Percentiles rank a stretch among this genome's conserved stretches.
Evolutionary conservation across 768 basidiomycete genomes (phyloP).

Genomic region (Xerocomellus intermedius): DNA sequence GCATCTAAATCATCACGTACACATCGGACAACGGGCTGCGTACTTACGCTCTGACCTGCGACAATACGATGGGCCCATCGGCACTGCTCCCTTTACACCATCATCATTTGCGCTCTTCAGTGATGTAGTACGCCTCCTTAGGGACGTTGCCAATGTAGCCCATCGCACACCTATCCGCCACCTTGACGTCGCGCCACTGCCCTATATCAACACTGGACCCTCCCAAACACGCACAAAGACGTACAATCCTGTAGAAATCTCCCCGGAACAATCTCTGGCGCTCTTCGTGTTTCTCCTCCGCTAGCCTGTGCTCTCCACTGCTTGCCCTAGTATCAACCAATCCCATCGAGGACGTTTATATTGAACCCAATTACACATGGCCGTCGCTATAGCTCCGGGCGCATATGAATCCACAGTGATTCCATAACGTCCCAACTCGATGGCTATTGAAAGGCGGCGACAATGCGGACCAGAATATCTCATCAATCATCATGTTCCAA

Average conservation of each 20-base stretch:
- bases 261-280: neutral
- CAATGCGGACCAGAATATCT: slow-evolving; percentile 9
- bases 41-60: neutral
- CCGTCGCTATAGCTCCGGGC: slow-evolving; percentile 28
- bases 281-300: neutral
- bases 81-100: neutral
- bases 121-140: slow-evolving; percentile 28
- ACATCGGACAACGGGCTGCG: neutral
- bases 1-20: neutral
- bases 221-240: neutral
- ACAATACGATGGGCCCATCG: neutral
- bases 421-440: slow-evolving; percentile 26
- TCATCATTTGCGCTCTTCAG: slow-evolving; percentile 18
- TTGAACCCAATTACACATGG: slow-evolving; percentile 16
- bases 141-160: slow-evolving; percentile 21
- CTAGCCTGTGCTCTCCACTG: neutral
- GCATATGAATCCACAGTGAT: slow-evolving; percentile 33
- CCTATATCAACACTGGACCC: neutral
- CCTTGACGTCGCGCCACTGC: neutral
- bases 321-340: neutral
- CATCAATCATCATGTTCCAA: slow-evolving; percentile 1
- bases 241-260: slow-evolving; percentile 1
- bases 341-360: neutral
- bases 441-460: slow-evolving; percentile 11
- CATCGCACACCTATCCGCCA: neutral